Conservation (phyloP, 23 red algal species). For the Chondrus crispus region DNA sequence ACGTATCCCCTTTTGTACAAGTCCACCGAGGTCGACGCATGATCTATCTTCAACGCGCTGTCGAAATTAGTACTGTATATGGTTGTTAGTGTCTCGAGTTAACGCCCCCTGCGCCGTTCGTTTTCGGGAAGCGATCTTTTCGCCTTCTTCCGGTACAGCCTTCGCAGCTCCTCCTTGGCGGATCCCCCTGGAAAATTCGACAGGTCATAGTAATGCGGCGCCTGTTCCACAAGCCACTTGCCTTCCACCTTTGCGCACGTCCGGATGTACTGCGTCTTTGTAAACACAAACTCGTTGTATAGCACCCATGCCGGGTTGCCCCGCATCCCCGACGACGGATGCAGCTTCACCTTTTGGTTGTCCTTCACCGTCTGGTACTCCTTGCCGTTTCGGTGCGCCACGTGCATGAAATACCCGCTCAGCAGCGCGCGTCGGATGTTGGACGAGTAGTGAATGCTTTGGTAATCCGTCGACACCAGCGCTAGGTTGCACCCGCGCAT, state of each 20-base stretch:
- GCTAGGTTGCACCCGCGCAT: slow-evolving; percentile 35
- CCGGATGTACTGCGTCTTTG: slow-evolving; percentile 71
- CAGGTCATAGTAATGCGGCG: slow-evolving; percentile 88
- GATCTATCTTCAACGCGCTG: too few relatives aligned
- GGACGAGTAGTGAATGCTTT: slow-evolving; percentile 22
- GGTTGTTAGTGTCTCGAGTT: too few relatives aligned
- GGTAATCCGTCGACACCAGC: slow-evolving; percentile 4
- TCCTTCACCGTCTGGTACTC: slow-evolving; percentile 86
- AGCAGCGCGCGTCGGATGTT: slow-evolving; percentile 70
- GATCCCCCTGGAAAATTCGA: slow-evolving; percentile 73
- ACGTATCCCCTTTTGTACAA: too few relatives aligned
- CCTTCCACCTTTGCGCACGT: slow-evolving; percentile 64
- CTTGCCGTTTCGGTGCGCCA: slow-evolving; percentile 50
- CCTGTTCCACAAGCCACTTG: slow-evolving; percentile 70
- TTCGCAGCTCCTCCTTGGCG: slow-evolving; percentile 56
- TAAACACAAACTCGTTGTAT: slow-evolving; percentile 97
- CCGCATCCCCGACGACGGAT: slow-evolving; percentile 69
- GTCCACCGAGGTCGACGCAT: too few relatives aligned
- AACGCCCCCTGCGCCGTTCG: too few relatives aligned
- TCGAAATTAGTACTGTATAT: too few relatives aligned
- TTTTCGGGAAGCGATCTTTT: too few relatives aligned
- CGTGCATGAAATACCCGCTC: slow-evolving; percentile 94
- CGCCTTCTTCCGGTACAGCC: too few relatives aligned
- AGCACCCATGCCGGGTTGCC: slow-evolving; percentile 77
- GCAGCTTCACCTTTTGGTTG: slow-evolving; percentile 73